These are phyloP conservation scores for cucumber (Cucumis sativus) DNA, from an alignment of 306 rosid genomes.

Conservation along the genomic window Cucumber_9930_V3 NC_026661.2:19531001-19531500, in stretches of 20 bases:
- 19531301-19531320: background rate
- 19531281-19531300: constrained; percentile 1
- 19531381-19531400: background rate
- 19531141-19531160: background rate
- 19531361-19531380: background rate
- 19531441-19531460: background rate
- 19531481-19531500: background rate
- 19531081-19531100: background rate
- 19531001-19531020: background rate
- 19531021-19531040: background rate
- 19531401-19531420: background rate
- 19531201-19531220: background rate
- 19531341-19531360: background rate
- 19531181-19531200: background rate
- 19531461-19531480: background rate
- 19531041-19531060: background rate
- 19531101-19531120: background rate
- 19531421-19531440: background rate
- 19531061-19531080: background rate
- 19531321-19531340: background rate
- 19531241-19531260: background rate
- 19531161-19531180: background rate
- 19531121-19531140: background rate
- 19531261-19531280: background rate
- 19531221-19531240: constrained; percentile 2